These are phyloP conservation scores for Pythium sukuiense DNA, from an alignment of 352 stramenopile genomes.

Conservation along the genomic window DNA sequence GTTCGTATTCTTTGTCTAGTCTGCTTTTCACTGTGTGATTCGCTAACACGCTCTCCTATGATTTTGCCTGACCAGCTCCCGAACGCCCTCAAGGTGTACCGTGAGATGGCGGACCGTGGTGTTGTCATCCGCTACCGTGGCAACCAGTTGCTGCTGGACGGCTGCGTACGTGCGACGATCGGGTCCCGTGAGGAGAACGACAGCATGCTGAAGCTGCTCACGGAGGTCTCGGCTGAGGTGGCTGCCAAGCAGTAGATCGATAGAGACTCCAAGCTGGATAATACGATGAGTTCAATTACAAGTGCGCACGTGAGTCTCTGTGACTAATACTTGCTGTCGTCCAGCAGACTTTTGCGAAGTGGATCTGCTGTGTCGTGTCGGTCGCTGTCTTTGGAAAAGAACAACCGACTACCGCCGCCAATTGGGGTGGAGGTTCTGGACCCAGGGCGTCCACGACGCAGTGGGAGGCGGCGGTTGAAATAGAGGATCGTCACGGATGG, in stretches of 20 bases:
- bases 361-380: conserved; percentile 3
- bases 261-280: neutral
- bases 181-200: conserved; percentile 93
- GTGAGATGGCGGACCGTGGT: conserved; percentile 90
- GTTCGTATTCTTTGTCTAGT: conserved; percentile 32
- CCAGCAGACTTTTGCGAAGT: conserved; percentile 55
- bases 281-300: neutral
- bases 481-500: conserved; percentile 77
- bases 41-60: no score
- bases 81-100: conserved; percentile 93
- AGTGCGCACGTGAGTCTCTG: neutral
- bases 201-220: conserved; percentile 88
- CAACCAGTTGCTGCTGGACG: conserved; percentile 94
- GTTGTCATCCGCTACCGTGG: conserved; percentile 97
- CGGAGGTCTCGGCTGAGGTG: conserved; percentile 60
- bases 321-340: conserved; percentile 18
- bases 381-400: conserved; percentile 49
- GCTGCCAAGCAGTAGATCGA: conserved; percentile 25
- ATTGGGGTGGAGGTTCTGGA: conserved; percentile 43
- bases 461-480: conserved; percentile 80
- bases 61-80: conserved; percentile 56
- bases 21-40: no score
- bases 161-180: conserved; percentile 96
- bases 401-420: conserved; percentile 34
- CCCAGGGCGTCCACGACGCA: conserved; percentile 33